Percentiles rank a stretch among this genome's conserved stretches.
Evolutionary conservation across 2,329 filamentous ascomycete genomes (phyloP).

Genomic region (Fusarium compactum): DNA sequence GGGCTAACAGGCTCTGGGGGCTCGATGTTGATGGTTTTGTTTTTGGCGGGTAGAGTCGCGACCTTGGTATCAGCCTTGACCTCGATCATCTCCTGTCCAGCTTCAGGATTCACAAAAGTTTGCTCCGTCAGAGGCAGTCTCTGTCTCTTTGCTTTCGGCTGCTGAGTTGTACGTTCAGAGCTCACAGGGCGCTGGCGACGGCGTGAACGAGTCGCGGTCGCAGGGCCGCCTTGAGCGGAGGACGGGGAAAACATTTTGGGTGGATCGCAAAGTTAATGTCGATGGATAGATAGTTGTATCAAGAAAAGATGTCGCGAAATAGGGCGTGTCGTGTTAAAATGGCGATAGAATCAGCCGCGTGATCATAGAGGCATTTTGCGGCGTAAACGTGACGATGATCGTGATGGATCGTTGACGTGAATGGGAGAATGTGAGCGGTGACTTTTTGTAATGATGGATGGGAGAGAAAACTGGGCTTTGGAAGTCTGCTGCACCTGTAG

Average conservation of each 20-base stretch:
- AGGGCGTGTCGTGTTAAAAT: slow-evolving; percentile 29
- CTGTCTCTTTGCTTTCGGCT: slow-evolving; percentile 74
- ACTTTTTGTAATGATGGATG: slow-evolving; percentile 36
- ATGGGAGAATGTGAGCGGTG: slow-evolving; percentile 39
- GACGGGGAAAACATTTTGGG: slow-evolving; percentile 71
- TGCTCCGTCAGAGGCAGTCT: slow-evolving; percentile 69
- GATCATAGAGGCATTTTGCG: slow-evolving; percentile 48
- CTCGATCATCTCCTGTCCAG: slow-evolving; percentile 66
- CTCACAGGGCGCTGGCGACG: slow-evolving; percentile 71
- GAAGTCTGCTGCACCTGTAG: slow-evolving; percentile 12
- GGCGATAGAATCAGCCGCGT: slow-evolving; percentile 44
- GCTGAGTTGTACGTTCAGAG: slow-evolving; percentile 65
- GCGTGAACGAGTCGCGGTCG: slow-evolving; percentile 69
- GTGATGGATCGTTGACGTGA: slow-evolving; percentile 37
- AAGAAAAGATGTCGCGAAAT: slow-evolving; percentile 26
- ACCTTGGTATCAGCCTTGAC: slow-evolving; percentile 66
- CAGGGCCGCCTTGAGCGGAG: slow-evolving; percentile 63
- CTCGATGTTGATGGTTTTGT: slow-evolving; percentile 58
- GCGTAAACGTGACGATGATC: slow-evolving; percentile 34
- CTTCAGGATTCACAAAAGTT: slow-evolving; percentile 66
- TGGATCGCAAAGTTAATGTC: slow-evolving; percentile 43
- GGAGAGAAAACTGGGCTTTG: slow-evolving; percentile 38
- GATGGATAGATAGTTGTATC: slow-evolving; percentile 14
- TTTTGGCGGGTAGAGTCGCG: slow-evolving; percentile 58
- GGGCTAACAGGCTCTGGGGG: slow-evolving; percentile 57